These are phyloP conservation scores for Eucalyptus erythrocorys DNA, from an alignment of 345 rosid species.

Conservation along the genomic window DNA sequence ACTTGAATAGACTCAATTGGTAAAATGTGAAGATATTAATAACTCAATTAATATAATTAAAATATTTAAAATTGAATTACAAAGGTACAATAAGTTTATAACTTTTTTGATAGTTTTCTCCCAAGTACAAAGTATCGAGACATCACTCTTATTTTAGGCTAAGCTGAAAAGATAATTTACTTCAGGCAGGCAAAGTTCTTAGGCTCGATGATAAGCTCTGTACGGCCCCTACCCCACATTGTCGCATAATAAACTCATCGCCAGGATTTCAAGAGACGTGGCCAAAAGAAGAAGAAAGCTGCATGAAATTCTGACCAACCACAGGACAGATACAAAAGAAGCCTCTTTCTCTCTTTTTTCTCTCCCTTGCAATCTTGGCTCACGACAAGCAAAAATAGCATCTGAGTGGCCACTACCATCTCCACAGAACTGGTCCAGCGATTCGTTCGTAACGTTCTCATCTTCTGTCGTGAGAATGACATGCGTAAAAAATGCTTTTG, in stretches of 20 bases:
- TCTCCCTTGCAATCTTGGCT: neutral
- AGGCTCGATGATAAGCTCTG: neutral
- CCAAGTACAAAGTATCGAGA: neutral
- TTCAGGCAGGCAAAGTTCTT: neutral
- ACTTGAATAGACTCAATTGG: accelerated
- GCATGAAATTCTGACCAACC: neutral
- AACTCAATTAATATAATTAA: too few species aligned
- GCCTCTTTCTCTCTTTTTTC: neutral
- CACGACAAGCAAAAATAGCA: neutral
- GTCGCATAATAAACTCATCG: neutral
- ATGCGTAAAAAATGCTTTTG: neutral
- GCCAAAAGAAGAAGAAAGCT: neutral
- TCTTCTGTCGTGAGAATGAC: neutral
- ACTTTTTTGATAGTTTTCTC: neutral
- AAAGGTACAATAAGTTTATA: too few species aligned
- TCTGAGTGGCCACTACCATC: neutral
- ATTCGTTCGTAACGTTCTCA: neutral
- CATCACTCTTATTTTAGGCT: neutral
- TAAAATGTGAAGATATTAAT: accelerated
- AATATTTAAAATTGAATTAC: too few species aligned
- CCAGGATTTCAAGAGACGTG: neutral
- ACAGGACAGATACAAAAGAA: neutral
- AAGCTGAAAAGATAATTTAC: neutral
- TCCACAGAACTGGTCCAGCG: neutral
- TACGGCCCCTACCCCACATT: neutral